Evolutionary conservation across 225 moss, liverwort and hornwort species (phyloP).

Genomic region (Straminergon stramineum): DNA sequence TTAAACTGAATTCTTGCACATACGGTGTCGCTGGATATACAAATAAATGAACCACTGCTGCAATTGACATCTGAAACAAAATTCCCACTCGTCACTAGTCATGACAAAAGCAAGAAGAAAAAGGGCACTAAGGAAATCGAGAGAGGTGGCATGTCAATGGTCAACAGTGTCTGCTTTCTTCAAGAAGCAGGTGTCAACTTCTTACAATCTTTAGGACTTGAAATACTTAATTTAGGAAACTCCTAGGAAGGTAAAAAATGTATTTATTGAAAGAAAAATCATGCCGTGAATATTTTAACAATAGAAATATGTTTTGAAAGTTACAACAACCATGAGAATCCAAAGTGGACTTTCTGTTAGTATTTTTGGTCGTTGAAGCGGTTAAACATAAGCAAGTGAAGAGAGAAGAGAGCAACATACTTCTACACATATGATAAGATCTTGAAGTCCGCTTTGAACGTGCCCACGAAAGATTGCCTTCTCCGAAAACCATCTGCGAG

Average conservation of each 20-base stretch:
- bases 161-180: not conserved
- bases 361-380: not conserved
- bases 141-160: not conserved
- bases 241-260: not conserved
- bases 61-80: conserved; percentile 71
- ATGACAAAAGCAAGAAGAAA: not conserved
- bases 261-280: not conserved
- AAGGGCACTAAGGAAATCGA: not conserved
- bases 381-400: not conserved
- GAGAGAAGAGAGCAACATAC: conserved; percentile 13
- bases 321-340: not conserved
- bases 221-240: not conserved
- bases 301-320: not conserved
- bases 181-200: not conserved
- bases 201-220: not conserved
- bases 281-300: not conserved
- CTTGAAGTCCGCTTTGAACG: conserved; percentile 56
- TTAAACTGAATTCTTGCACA: conserved; percentile 31
- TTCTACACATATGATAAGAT: conserved; percentile 76
- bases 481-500: conserved; percentile 26
- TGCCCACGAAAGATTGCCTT: conserved; percentile 39
- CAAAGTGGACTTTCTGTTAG: not conserved
- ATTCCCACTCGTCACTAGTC: not conserved
- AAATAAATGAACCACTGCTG: conserved; percentile 79
- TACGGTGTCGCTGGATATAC: conserved; percentile 86